phyloP scores from a whole-genome alignment of 768 basidiomycete genomes.

The Leccinum incarnatum region DNA sequence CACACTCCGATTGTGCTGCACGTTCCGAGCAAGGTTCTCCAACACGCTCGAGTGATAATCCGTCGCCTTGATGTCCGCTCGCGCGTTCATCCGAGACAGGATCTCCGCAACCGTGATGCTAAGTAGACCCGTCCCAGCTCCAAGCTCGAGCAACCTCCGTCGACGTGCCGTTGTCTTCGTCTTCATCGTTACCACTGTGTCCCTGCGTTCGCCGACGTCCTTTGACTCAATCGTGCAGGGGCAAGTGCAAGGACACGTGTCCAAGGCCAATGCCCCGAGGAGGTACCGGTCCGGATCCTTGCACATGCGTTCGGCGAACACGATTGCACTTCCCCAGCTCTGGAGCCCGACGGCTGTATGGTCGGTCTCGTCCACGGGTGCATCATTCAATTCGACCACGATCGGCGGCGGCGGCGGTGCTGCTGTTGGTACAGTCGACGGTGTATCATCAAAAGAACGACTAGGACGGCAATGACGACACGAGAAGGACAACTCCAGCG shows the following conservation, averaged over 20 bases:
- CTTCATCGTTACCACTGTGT: neutral
- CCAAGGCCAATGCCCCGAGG: slow-evolving; percentile 17
- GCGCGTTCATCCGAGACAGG: slow-evolving; percentile 20
- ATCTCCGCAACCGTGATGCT: slow-evolving; percentile 64
- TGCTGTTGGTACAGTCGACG: neutral
- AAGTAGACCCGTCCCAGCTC: slow-evolving; percentile 82
- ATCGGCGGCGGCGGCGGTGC: slow-evolving; percentile 20
- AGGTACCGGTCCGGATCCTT: slow-evolving; percentile 40
- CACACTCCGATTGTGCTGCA: slow-evolving; percentile 45
- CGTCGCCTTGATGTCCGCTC: slow-evolving; percentile 54
- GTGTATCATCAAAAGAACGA: neutral
- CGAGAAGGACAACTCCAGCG: neutral
- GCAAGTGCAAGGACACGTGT: neutral
- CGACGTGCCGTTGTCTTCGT: neutral
- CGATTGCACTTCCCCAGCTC: slow-evolving; percentile 79
- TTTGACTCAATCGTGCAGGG: neutral
- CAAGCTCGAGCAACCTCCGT: slow-evolving; percentile 69
- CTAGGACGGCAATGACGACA: neutral
- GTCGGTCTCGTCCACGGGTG: slow-evolving; percentile 57
- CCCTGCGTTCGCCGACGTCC: neutral
- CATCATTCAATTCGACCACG: slow-evolving; percentile 65
- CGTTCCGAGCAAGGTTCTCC: slow-evolving; percentile 60
- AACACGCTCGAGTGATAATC: slow-evolving; percentile 81
- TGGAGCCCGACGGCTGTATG: slow-evolving; percentile 82
- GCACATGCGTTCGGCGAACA: slow-evolving; percentile 65